A percentile compares a stretch with the other conserved stretches of the same genome.
These are phyloP conservation scores for Truncatella angustata DNA, from an alignment of 2,329 filamentous ascomycete genomes.

Conservation along the genomic window DNA sequence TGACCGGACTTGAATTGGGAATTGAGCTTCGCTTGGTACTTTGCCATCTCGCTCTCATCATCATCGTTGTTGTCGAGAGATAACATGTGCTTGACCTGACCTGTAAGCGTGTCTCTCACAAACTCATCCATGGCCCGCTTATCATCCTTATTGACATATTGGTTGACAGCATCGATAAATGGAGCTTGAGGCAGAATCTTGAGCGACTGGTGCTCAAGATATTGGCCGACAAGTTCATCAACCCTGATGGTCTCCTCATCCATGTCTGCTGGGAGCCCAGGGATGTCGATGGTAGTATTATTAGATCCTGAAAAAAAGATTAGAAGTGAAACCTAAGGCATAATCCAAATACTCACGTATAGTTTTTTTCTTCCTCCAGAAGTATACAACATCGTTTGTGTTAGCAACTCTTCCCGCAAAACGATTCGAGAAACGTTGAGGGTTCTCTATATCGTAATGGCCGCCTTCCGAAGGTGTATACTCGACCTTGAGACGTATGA, in stretches of 20 bases:
- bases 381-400: constrained; percentile 88
- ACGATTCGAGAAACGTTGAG: constrained; percentile 90
- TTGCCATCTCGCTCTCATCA: constrained; percentile 71
- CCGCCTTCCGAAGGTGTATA: constrained; percentile 82
- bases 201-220: constrained; percentile 80
- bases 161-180: constrained; percentile 87
- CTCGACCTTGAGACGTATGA: constrained; percentile 89
- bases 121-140: constrained; percentile 87
- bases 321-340: constrained; percentile 1
- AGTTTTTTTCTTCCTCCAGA: constrained; percentile 88
- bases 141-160: constrained; percentile 94
- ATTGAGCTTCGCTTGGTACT: constrained; percentile 68
- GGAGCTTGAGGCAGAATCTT: constrained; percentile 91
- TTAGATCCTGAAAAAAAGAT: neutral
- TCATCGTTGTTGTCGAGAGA: constrained; percentile 65
- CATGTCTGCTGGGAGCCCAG: constrained; percentile 64
- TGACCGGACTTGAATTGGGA: constrained; percentile 67
- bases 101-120: constrained; percentile 67
- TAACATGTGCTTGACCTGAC: constrained; percentile 69
- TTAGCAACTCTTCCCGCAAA: constrained; percentile 93
- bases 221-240: constrained; percentile 84
- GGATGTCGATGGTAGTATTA: constrained; percentile 42
- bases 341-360: too few species aligned
- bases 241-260: constrained; percentile 78
- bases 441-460: constrained; percentile 88